A percentile compares a stretch with the other conserved stretches of the same genome.
Conservation (phyloP, 805 yeast species). For the Candida tallmaniae region DNA sequence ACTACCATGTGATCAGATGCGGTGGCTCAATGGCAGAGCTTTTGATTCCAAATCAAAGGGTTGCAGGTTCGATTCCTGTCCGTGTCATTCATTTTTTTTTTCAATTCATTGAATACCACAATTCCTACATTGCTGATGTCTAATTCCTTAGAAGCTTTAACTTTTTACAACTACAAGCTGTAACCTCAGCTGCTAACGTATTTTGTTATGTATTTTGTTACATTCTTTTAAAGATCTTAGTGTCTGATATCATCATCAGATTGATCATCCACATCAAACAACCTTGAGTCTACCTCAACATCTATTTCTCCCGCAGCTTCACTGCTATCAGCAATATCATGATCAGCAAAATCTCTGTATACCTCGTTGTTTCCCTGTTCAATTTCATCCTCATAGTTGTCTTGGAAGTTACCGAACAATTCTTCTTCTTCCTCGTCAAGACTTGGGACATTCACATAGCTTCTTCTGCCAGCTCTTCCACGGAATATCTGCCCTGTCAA, state of each 20-base stretch:
- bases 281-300: slow-evolving; percentile 10
- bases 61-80: slow-evolving; percentile 87
- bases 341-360: slow-evolving; percentile 15
- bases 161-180: too few relatives aligned
- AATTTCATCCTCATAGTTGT: slow-evolving; percentile 35
- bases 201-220: not conserved
- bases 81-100: slow-evolving; percentile 37
- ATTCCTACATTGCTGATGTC: too few relatives aligned
- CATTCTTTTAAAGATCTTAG: not conserved
- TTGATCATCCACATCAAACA: slow-evolving; percentile 13
- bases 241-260: slow-evolving; percentile 8
- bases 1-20: slow-evolving; percentile 15
- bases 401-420: slow-evolving; percentile 38
- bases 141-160: too few relatives aligned
- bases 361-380: slow-evolving; percentile 23
- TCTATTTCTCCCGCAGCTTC: slow-evolving; percentile 7
- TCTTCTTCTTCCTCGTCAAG: slow-evolving; percentile 38
- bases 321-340: slow-evolving; percentile 12
- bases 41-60: slow-evolving; percentile 62
- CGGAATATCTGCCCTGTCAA: slow-evolving; percentile 26
- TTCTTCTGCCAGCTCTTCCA: slow-evolving; percentile 35
- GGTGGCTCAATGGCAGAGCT: slow-evolving; percentile 41
- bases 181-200: too few relatives aligned
- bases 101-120: too few relatives aligned
- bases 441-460: slow-evolving; percentile 39